Base-by-base conservation (phyloP, 768 basidiomycete species). In the Phlebiopsis flavidoalba region DNA sequence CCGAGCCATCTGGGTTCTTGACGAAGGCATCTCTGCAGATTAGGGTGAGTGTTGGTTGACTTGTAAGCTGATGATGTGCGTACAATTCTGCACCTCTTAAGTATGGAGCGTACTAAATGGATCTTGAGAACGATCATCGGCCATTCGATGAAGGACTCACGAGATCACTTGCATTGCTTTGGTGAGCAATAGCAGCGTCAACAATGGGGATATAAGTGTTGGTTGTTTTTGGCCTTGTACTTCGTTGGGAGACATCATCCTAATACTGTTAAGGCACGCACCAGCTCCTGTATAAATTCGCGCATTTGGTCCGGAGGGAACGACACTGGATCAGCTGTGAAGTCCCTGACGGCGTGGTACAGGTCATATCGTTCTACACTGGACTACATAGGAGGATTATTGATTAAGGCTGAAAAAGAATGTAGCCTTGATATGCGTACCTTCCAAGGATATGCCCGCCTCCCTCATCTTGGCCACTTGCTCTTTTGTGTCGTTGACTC, bases 361-460 rank as follows among this genome's bases (percentile, higher is more conserved):
- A 89, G 63, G 71, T 90, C 88, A 90, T 87, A 64, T 89, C 88
- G 66, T 86, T 89, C 88, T n/a, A n/a, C 88, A 90, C 79, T 88
- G 88, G 49, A 84, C 86, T 87, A 37, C 19, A 21, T 37, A 46
- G 52, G 53, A 3, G 4, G 5, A 21, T n/a, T n/a, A 59, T 58
- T 52, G 49, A 19, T 12, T n/a, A 8, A 6, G 6, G 26, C 26
- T 6, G 6, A 31, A 2, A 31, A 31, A 17, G n/a, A 5, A 1
- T 33, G 35, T 55, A 11, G 33, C 53, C 2, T 6, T 31, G 33
- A 51, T 47, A 48, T 57, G 61, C 65, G 49, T 24, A 84, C 84
- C 83, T 82, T 93, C 90, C 5, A 93, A 17, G 91, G 91, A 61
- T n/a, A 93, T 83, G 55, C 83, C 77, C 0, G 88, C 88, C 21